A percentile compares a stretch with the other conserved stretches of the same genome.
Evolutionary conservation across 1,284 basidiomycete genomes (phyloP).

Genomic region (Paramarasmius palmivorus): DNA sequence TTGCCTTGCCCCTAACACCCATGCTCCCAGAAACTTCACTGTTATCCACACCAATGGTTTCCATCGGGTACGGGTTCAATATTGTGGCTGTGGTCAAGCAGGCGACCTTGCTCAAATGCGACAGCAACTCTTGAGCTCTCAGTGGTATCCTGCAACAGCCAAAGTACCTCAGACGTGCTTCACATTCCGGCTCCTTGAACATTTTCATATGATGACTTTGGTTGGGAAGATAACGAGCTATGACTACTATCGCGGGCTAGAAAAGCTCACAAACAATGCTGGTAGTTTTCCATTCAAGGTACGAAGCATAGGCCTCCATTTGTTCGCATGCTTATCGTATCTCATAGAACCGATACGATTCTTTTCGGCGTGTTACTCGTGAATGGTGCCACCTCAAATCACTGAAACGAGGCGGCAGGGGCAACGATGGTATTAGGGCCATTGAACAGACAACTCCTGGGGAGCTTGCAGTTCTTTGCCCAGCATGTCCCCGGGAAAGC

Average conservation of each 20-base stretch:
- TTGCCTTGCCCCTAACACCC: slow-evolving; percentile 13
- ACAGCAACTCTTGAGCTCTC: slow-evolving; percentile 15
- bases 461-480: slow-evolving; percentile 26
- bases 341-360: slow-evolving; percentile 23
- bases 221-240: slow-evolving; percentile 19
- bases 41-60: slow-evolving; percentile 15
- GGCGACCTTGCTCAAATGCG: too few species aligned
- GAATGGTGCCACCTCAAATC: slow-evolving; percentile 27
- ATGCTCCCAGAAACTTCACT: slow-evolving; percentile 8
- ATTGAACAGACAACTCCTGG: slow-evolving; percentile 17
- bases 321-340: not conserved
- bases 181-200: slow-evolving; percentile 17
- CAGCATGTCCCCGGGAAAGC: slow-evolving; percentile 29
- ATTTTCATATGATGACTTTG: slow-evolving; percentile 19
- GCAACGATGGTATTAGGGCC: slow-evolving; percentile 15
- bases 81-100: too few species aligned
- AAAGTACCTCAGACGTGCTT: slow-evolving; percentile 20
- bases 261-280: slow-evolving; percentile 16
- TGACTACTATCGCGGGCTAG: slow-evolving; percentile 18
- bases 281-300: slow-evolving; percentile 5
- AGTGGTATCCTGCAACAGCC: slow-evolving; percentile 19
- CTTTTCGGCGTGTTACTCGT: slow-evolving; percentile 17
- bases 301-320: not conserved
- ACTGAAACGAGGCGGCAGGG: slow-evolving; percentile 25
- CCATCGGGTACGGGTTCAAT: not conserved